Evolutionary conservation across 148 eudicot species (phyloP).

Genomic region (Rhododendron molle): DNA sequence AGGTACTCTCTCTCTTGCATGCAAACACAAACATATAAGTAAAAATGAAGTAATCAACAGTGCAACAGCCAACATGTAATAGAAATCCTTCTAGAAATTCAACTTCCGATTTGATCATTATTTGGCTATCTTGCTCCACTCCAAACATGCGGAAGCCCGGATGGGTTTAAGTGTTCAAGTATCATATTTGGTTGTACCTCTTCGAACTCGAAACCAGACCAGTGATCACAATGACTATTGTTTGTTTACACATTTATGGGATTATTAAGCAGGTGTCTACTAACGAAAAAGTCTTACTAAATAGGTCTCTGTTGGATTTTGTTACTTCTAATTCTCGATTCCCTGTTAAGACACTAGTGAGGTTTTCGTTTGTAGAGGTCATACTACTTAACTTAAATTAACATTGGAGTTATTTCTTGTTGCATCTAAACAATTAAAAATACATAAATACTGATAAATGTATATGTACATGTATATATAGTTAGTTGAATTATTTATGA

Average conservation of each 20-base stretch:
- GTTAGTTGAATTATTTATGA: not conserved
- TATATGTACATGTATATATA: not conserved
- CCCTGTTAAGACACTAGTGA: not conserved
- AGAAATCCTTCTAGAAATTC: not conserved
- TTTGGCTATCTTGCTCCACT: not conserved
- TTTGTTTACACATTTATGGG: not conserved
- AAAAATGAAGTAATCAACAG: not conserved
- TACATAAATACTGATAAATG: not conserved
- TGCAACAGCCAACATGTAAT: not conserved
- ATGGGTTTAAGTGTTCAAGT: not conserved
- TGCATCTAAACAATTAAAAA: not conserved
- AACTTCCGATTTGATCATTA: not conserved
- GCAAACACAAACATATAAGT: not conserved
- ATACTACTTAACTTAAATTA: not conserved
- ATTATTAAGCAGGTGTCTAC: not conserved
- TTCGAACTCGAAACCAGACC: not conserved
- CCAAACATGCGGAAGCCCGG: not conserved
- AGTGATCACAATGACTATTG: not conserved
- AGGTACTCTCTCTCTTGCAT: constrained; percentile 38
- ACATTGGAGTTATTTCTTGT: not conserved
- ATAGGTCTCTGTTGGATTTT: not conserved
- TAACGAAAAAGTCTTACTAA: not conserved
- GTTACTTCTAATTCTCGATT: not conserved
- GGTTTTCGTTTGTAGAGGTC: not conserved
- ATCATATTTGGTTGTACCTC: not conserved